These are phyloP conservation scores for Cercis canadensis DNA, from an alignment of 306 rosid genomes.

Conservation along the genomic window DNA sequence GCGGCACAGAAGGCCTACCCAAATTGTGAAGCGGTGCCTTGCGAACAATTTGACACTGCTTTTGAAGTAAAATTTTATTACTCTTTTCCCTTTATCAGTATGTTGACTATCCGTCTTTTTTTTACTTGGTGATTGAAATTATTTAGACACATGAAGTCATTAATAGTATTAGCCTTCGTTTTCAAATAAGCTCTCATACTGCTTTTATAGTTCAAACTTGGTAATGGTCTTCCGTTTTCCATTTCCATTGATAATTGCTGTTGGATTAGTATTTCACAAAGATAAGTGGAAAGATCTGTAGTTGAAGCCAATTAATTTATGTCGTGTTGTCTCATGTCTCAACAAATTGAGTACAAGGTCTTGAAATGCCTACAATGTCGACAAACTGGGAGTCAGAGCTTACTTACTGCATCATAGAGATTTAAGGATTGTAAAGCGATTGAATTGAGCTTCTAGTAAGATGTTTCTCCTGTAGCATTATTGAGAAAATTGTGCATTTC, in stretches of 20 bases:
- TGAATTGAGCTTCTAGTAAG: background rate
- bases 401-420: background rate
- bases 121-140: background rate
- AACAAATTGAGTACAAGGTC: background rate
- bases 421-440: background rate
- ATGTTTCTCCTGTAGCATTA: background rate
- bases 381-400: background rate
- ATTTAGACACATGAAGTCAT: background rate
- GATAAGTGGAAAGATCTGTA: constrained; percentile 8
- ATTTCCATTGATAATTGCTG: constrained; percentile 12
- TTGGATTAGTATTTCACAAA: background rate
- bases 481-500: too few species aligned
- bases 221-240: background rate
- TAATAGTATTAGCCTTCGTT: background rate
- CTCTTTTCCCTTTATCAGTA: background rate
- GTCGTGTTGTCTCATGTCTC: constrained; percentile 1
- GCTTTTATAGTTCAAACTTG: background rate
- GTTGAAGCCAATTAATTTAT: too few species aligned
- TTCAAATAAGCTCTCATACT: background rate
- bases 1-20: constrained; percentile 96
- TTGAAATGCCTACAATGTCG: constrained; percentile 1
- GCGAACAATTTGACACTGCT: constrained; percentile 89
- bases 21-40: constrained; percentile 94
- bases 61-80: constrained; percentile 62
- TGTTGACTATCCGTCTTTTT: background rate